phyloP scores from a whole-genome alignment of 2,329 filamentous ascomycete genomes.

The Xylaria sp. region DNA sequence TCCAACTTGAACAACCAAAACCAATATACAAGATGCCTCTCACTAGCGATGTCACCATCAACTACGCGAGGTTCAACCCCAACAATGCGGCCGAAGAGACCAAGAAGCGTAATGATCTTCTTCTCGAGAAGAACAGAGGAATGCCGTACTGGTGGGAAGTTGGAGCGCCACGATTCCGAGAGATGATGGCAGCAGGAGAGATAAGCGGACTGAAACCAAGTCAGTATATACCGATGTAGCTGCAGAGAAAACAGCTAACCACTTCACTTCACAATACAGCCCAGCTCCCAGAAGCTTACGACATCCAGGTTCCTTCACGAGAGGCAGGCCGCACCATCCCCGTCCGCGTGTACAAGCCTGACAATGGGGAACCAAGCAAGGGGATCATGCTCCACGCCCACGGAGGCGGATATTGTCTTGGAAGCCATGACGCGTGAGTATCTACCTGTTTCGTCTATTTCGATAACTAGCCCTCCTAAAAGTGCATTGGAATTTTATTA shows the following conservation, averaged over 20 bases:
- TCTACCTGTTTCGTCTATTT: too few species aligned
- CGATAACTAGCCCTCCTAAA: too few species aligned
- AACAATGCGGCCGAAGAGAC: slow-evolving; percentile 15
- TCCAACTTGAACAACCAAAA: neutral
- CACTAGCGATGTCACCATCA: slow-evolving; percentile 24
- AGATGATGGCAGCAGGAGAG: slow-evolving; percentile 52
- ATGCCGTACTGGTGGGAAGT: slow-evolving; percentile 25
- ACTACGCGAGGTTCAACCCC: slow-evolving; percentile 20
- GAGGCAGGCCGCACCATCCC: slow-evolving; percentile 62
- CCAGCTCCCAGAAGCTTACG: slow-evolving; percentile 57
- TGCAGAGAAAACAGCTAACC: too few species aligned
- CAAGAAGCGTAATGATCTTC: slow-evolving; percentile 12
- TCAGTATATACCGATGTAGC: too few species aligned
- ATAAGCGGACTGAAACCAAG: slow-evolving; percentile 21
- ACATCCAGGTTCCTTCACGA: slow-evolving; percentile 62
- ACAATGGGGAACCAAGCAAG: slow-evolving; percentile 51
- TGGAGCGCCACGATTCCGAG: slow-evolving; percentile 22
- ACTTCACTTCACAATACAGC: too few species aligned
- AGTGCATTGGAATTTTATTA: too few species aligned
- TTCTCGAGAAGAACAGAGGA: slow-evolving; percentile 9
- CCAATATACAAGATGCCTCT: slow-evolving; percentile 24
- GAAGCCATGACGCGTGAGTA: slow-evolving; percentile 18
- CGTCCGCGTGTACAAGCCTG: slow-evolving; percentile 57
- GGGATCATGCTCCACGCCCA: slow-evolving; percentile 67
- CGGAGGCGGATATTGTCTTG: slow-evolving; percentile 54